These are phyloP conservation scores for Termitomyces sp. DNA, from an alignment of 768 basidiomycete species.

Conservation along the genomic window DNA sequence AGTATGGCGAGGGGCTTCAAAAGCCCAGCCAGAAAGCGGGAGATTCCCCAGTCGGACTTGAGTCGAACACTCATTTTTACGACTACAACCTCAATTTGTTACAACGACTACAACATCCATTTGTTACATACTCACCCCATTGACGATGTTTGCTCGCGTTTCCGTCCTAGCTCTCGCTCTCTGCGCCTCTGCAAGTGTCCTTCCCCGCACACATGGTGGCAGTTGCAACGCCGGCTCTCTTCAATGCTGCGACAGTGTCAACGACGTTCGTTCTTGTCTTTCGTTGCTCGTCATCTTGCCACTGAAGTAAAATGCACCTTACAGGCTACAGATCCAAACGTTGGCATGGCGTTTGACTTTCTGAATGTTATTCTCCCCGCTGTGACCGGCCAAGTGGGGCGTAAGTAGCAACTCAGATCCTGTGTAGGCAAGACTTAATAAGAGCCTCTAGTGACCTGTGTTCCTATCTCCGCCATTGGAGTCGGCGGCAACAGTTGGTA, in stretches of 20 bases:
- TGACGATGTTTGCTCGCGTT: conserved; percentile 10
- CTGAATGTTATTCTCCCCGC: conserved; percentile 2
- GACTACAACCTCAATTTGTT: too few species aligned
- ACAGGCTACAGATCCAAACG: background rate
- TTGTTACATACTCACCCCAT: too few species aligned
- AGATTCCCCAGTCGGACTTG: background rate
- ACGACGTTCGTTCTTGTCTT: background rate
- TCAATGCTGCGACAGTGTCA: conserved; percentile 17
- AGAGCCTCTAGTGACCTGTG: conserved; percentile 7
- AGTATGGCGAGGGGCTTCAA: background rate
- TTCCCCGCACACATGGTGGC: conserved; percentile 4
- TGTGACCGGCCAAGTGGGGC: conserved; percentile 9
- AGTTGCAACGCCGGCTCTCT: conserved; percentile 13
- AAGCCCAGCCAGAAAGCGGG: background rate
- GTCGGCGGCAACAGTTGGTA: conserved; percentile 12
- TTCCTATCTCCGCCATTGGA: conserved; percentile 7
- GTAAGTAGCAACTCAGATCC: background rate
- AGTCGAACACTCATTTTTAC: background rate
- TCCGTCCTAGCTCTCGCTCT: conserved; percentile 5
- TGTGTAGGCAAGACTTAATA: background rate
- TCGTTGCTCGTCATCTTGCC: background rate
- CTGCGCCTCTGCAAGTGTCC: conserved; percentile 7
- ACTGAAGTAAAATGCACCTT: background rate
- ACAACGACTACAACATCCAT: too few species aligned
- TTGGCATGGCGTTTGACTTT: conserved; percentile 1